These are phyloP conservation scores for Candida insectalens DNA, from an alignment of 805 yeast species.

Conservation along the genomic window DNA sequence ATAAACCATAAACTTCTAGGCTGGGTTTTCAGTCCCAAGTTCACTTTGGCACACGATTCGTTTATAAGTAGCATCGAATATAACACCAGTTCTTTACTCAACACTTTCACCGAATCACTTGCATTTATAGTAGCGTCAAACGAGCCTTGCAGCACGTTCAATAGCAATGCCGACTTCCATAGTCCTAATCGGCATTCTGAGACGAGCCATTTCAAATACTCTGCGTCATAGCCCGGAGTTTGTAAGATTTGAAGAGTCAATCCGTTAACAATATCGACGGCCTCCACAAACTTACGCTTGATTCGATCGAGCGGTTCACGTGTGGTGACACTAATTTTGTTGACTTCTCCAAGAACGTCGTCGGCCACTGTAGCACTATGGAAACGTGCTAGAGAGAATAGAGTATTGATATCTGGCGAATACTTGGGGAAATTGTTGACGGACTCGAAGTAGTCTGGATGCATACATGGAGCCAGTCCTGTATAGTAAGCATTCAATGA, in stretches of 20 bases:
- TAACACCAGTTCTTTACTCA: constrained; percentile 10
- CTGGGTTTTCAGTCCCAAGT: constrained; percentile 8
- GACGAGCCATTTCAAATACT: neutral
- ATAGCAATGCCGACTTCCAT: neutral
- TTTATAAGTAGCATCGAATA: constrained; percentile 15
- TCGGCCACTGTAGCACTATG: neutral
- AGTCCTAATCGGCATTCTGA: neutral
- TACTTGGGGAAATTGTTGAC: neutral
- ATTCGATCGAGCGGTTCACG: neutral
- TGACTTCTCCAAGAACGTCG: neutral
- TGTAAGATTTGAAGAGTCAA: neutral
- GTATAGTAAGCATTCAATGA: constrained; percentile 13
- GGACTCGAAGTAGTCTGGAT: neutral
- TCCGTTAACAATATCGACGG: neutral
- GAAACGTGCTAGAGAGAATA: neutral
- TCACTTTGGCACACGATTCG: constrained; percentile 13
- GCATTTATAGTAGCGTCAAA: neutral
- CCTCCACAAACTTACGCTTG: neutral
- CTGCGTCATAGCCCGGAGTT: neutral
- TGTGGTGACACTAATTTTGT: neutral
- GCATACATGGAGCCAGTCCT: constrained; percentile 4
- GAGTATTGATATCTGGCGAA: neutral
- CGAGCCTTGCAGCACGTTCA: neutral
- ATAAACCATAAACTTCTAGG: constrained; percentile 11
- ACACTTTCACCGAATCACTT: neutral